Evolutionary conservation across 1,139 yeast genomes (phyloP).

Genomic region (Pneumocystis wakefieldiae): DNA sequence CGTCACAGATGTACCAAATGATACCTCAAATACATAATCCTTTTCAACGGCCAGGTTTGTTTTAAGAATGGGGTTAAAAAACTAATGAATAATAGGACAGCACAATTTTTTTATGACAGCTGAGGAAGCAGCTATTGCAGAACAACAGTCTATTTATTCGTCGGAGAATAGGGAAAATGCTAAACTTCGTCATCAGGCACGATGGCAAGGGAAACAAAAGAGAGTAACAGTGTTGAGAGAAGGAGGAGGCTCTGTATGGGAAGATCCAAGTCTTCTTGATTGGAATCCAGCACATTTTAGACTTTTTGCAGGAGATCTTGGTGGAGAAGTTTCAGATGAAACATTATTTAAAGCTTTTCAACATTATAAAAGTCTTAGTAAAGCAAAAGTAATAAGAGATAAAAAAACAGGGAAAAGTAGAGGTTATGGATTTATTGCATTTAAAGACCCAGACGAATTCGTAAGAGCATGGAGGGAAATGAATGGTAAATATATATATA

Average conservation of each 20-base stretch:
- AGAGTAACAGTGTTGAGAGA: constrained; percentile 29
- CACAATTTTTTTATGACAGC: background rate
- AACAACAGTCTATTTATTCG: constrained; percentile 19
- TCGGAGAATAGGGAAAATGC: constrained; percentile 12
- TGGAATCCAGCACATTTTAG: constrained; percentile 46
- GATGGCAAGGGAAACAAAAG: constrained; percentile 10
- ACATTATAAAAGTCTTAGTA: constrained; percentile 47
- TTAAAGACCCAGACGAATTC: constrained; percentile 51
- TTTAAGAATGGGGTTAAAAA: background rate
- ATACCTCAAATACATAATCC: background rate
- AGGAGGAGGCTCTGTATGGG: constrained; percentile 37
- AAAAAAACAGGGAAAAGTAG: constrained; percentile 85
- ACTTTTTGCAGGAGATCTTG: constrained; percentile 75
- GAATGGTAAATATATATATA: constrained; percentile 41
- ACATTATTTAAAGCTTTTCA: constrained; percentile 43
- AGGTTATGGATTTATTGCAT: constrained; percentile 89
- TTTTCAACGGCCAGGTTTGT: background rate
- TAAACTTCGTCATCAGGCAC: constrained; percentile 4
- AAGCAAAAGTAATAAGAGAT: constrained; percentile 96
- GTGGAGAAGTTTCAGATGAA: constrained; percentile 73
- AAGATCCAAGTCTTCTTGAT: constrained; percentile 33
- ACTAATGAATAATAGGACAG: background rate
- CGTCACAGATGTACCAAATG: background rate
- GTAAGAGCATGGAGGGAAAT: constrained; percentile 54
- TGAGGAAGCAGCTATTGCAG: constrained; percentile 18